A percentile compares a stretch with the other conserved stretches of the same genome.
Conservation (phyloP, 805 yeast species). For the Nakazawaea anatomiae region DNA sequence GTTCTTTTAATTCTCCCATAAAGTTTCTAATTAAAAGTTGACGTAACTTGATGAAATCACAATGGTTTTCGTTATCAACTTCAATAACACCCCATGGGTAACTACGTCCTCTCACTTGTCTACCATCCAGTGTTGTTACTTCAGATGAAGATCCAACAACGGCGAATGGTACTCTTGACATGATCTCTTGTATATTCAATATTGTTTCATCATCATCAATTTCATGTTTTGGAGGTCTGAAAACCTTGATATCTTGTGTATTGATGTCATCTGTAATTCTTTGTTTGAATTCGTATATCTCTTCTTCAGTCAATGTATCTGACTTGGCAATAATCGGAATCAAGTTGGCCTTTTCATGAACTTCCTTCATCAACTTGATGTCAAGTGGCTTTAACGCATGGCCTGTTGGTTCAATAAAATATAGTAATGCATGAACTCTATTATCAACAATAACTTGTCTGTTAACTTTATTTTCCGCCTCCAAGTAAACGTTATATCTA, state of each 20-base stretch:
- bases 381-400: slow-evolving; percentile 88
- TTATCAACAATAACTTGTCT: slow-evolving; percentile 69
- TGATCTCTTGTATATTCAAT: slow-evolving; percentile 57
- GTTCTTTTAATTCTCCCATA: slow-evolving; percentile 89
- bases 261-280: slow-evolving; percentile 73
- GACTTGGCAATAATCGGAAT: slow-evolving; percentile 94
- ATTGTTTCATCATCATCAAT: slow-evolving; percentile 77
- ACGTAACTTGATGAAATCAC: slow-evolving; percentile 85
- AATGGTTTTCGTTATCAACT: slow-evolving; percentile 89
- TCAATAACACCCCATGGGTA: slow-evolving; percentile 98
- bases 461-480: slow-evolving; percentile 78
- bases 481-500: slow-evolving; percentile 85
- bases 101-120: slow-evolving; percentile 79
- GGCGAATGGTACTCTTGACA: slow-evolving; percentile 82
- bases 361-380: slow-evolving; percentile 77
- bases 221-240: slow-evolving; percentile 72
- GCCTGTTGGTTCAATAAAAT: slow-evolving; percentile 96
- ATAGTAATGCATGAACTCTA: slow-evolving; percentile 88
- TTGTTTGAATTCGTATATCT: slow-evolving; percentile 67
- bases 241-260: slow-evolving; percentile 67
- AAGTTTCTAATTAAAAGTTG: slow-evolving; percentile 84
- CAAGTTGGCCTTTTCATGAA: slow-evolving; percentile 87
- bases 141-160: slow-evolving; percentile 83
- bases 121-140: slow-evolving; percentile 68
- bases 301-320: slow-evolving; percentile 87